phyloP scores from a whole-genome alignment of 176 grass and related monocot species.

The Juncus inflexus region DNA sequence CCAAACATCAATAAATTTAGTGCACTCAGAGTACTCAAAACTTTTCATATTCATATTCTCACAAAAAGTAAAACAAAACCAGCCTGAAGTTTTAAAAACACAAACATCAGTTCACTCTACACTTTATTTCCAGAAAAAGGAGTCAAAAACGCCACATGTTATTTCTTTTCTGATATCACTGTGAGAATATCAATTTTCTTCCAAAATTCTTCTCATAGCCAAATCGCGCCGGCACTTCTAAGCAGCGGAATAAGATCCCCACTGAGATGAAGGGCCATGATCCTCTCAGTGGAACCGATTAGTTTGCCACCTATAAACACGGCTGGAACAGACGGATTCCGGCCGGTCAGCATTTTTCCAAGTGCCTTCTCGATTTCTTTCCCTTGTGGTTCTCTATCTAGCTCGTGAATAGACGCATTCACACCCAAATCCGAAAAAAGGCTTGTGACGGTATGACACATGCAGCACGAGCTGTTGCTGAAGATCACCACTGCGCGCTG shows the following conservation, averaged over 20 bases:
- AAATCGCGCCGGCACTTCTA: conserved; percentile 42
- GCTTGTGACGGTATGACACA: conserved; percentile 70
- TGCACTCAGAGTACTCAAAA: too few species aligned
- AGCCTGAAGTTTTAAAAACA: too few species aligned
- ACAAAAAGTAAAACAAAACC: too few species aligned
- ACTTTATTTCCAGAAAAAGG: too few species aligned
- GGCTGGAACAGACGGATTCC: conserved; percentile 27
- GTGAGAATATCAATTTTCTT: neutral
- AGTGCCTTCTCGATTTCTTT: conserved; percentile 52
- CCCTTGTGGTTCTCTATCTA: conserved; percentile 46
- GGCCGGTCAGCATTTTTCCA: conserved; percentile 30
- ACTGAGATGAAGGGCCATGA: conserved; percentile 51
- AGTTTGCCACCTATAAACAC: conserved; percentile 48
- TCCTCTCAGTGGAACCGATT: conserved; percentile 43
- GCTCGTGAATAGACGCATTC: conserved; percentile 45
- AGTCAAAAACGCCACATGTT: too few species aligned
- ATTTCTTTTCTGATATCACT: too few species aligned
- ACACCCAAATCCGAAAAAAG: conserved; percentile 57
- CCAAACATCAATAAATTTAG: too few species aligned
- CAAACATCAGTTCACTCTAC: too few species aligned
- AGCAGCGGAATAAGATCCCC: conserved; percentile 51
- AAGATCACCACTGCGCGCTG: conserved; percentile 68
- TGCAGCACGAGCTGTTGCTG: conserved; percentile 66
- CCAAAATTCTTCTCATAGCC: conserved; percentile 25
- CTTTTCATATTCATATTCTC: too few species aligned